Conservation (phyloP, 495 filamentous ascomycete genomes). For the Lophium mytilinum region DNA sequence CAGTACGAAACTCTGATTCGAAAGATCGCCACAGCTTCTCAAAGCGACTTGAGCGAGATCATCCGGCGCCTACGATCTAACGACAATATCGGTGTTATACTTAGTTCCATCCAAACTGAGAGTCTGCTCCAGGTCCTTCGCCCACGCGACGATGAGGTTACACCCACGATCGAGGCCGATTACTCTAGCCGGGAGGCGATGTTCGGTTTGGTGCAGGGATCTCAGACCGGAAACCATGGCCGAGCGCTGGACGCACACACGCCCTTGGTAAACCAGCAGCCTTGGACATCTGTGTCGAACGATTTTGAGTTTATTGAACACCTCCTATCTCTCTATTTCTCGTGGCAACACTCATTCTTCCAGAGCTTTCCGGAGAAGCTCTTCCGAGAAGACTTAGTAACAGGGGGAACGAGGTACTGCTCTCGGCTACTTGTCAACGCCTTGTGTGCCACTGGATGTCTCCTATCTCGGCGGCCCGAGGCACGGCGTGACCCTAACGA, state of each 20-base stretch:
- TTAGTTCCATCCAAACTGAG: background rate
- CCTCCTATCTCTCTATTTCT: conserved; percentile 47
- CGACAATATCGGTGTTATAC: conserved; percentile 4
- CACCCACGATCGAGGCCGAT: conserved; percentile 4
- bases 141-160: background rate
- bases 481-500: conserved; percentile 1
- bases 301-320: conserved; percentile 47
- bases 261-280: conserved; percentile 12
- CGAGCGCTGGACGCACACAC: background rate
- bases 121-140: background rate
- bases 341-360: conserved; percentile 48
- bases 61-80: background rate
- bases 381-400: conserved; percentile 42
- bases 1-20: conserved; percentile 8
- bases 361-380: conserved; percentile 41
- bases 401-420: conserved; percentile 37
- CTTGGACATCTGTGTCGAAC: conserved; percentile 46
- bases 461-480: conserved; percentile 4
- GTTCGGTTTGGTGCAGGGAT: conserved; percentile 7
- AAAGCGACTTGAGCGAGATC: conserved; percentile 1
- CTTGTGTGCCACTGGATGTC: conserved; percentile 38
- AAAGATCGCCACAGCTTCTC: background rate
- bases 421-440: conserved; percentile 49
- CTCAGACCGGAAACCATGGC: background rate
- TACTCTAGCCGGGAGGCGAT: conserved; percentile 1